Evolutionary conservation across 345 rosid species (phyloP).

Genomic region (Populus ilicifolia): DNA sequence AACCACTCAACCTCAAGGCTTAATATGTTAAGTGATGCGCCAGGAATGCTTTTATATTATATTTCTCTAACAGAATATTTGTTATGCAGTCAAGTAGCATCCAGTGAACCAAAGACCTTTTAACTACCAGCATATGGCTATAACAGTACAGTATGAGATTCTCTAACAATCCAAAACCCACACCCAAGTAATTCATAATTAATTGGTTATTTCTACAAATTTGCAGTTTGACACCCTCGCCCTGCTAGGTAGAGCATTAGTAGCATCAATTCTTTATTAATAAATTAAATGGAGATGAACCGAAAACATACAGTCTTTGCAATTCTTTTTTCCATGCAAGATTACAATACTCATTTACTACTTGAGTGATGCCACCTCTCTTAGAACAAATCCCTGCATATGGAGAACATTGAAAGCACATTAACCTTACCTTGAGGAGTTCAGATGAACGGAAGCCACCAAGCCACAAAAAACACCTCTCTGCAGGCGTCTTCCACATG

Average conservation of each 20-base stretch:
- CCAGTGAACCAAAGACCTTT: neutral
- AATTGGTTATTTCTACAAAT: neutral
- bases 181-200: neutral
- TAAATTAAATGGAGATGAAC: neutral
- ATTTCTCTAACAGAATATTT: neutral
- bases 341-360: neutral
- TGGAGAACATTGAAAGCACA: neutral
- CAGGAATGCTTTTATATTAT: neutral
- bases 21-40: neutral
- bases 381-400: neutral
- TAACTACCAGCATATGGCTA: neutral
- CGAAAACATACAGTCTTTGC: neutral
- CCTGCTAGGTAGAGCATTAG: neutral
- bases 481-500: conserved; percentile 99
- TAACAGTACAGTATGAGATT: neutral
- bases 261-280: neutral
- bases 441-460: conserved; percentile 99
- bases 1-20: neutral
- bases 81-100: neutral
- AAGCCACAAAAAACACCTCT: conserved; percentile 98
- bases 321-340: neutral
- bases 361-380: neutral
- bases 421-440: conserved; percentile 73
- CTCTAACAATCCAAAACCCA: neutral
- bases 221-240: neutral